Base-by-base conservation (phyloP, 2,329 filamentous ascomycete genomes). In the Nemania sp. region DNA sequence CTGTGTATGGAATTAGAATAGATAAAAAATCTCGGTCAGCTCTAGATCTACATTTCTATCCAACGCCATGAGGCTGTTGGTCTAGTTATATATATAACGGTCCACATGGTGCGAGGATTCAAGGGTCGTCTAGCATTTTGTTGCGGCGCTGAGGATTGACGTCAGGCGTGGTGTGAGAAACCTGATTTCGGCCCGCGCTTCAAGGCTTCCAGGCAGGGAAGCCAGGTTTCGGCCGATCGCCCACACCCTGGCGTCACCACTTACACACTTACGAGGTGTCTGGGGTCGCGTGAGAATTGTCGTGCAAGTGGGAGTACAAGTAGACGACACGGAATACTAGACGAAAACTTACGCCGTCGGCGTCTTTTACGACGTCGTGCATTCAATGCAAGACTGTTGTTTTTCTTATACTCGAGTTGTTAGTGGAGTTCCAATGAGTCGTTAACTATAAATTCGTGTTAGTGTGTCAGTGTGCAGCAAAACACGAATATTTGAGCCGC, bases 121-220 rank as follows among this genome's bases (percentile, higher is more conserved):
- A 6, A 36, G 33, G 34, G 34, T 22, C 34, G 9, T 54, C 31
- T 31, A 24, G 24, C 6, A 28, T 11, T 15, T 50, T 46, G 34
- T 14, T 43, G 52, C 41, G 53, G 44, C 56, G 52, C 33, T 19
- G 23, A 9, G 12, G 40, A 28, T 59, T 59, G 56, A 59, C 56
- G 56, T 59, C 56, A 59, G 49, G 49, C n/a, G 40, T 51, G 24
- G 20, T 57, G 48, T 34, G 17, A 39, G 49, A 59, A 59, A 59
- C 56, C 49, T 52, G 56, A 59, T 59, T 59, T 59, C 23, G 45
- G 46, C 42, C 52, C 52, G 45, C 42, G 36, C 39, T 23, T 34
- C 28, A 31, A n/a, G n/a, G n/a, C n/a, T n/a, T n/a, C n/a, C 28
- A 28, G 28, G 28, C n/a, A 31, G 31, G 15, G 49, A 37, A 46